Conservation (phyloP, 768 basidiomycete species). For the Suillus plorans region DNA sequence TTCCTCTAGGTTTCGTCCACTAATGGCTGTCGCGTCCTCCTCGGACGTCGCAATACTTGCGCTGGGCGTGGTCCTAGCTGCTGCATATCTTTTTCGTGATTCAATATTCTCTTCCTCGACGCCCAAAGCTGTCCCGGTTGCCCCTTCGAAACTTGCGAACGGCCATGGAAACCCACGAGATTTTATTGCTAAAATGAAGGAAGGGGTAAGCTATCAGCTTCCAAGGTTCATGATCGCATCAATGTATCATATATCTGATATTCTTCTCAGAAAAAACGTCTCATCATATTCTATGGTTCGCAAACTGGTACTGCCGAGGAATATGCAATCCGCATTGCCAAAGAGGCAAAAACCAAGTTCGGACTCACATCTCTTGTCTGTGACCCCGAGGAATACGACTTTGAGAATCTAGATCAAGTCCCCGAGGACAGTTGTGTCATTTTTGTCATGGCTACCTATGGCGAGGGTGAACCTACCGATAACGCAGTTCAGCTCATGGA, state of each 20-base stretch:
- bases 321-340: conserved; percentile 95
- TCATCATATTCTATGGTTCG: conserved; percentile 97
- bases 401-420: conserved; percentile 90
- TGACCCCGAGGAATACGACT: conserved; percentile 98
- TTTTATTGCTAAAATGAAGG: conserved; percentile 93
- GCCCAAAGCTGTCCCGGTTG: conserved; percentile 51
- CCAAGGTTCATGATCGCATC: conserved; percentile 7
- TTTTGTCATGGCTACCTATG: conserved; percentile 98
- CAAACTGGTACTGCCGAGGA: conserved; percentile 99
- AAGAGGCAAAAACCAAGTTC: conserved; percentile 96
- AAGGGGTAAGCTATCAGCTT: conserved; percentile 61
- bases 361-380: conserved; percentile 95
- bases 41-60: conserved; percentile 74
- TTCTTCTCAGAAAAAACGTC: conserved; percentile 79
- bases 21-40: conserved; percentile 60
- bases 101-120: conserved; percentile 71
- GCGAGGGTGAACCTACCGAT: conserved; percentile 98
- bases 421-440: conserved; percentile 87
- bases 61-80: conserved; percentile 74
- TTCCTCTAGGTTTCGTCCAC: conserved; percentile 17
- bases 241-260: conserved; percentile 12
- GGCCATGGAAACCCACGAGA: conserved; percentile 88
- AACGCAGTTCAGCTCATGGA: conserved; percentile 95
- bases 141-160: conserved; percentile 49
- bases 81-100: conserved; percentile 81